Base-by-base conservation (phyloP, 257 asterid species). In the Plantago ovata region DNA sequence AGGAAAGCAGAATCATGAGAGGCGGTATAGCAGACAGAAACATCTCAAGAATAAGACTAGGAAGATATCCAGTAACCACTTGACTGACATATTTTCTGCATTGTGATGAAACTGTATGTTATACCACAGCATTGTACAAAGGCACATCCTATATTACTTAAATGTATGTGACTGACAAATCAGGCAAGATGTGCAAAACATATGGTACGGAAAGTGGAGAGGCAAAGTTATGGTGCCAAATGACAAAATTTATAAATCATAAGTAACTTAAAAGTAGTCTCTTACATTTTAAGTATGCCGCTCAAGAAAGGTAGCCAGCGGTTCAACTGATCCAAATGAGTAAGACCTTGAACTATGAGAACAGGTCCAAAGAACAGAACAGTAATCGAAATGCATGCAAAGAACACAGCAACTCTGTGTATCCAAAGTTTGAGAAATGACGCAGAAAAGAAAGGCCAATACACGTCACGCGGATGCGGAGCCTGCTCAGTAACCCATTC, bases 371-470 rank as follows among this genome's bases (percentile, higher is more conserved):
- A 69, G 84, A 89, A 93, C 65, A 89, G 61, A 50, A 83, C 18
- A 0, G 97, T 93, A 43, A 93, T 72, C 49, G 70, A 32, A 61
- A 68, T 36, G 65, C 80, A 86, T 52, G 95, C 77, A 24, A 81
- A 70, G 48, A 79, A 15, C 19, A 89, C 97, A 19, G 64, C 72
- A 24, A 89, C 62, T 66, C 66, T 89, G 83, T 78, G 70, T 62
- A 84, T 70, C 99, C 97, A 93, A 77, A 82, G 75, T 61, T 62
- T 76, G 23, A 80, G 10, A 73, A 93, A 89, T 19, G 97, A 86
- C 18, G 95, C 79, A 15, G 97, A 84, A 72, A 93, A 93, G 79
- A 93, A 89, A 60, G 99, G 96, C 99, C 99, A 89, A 66, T 86
- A 69, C 11, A 93, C 94, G 60, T 93, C 99, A 71, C 76, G 75